Percentiles rank a stretch among this genome's conserved stretches.
phyloP scores from a whole-genome alignment of 129 eudicot species.

The Centrapalus pauciflorus region DNA sequence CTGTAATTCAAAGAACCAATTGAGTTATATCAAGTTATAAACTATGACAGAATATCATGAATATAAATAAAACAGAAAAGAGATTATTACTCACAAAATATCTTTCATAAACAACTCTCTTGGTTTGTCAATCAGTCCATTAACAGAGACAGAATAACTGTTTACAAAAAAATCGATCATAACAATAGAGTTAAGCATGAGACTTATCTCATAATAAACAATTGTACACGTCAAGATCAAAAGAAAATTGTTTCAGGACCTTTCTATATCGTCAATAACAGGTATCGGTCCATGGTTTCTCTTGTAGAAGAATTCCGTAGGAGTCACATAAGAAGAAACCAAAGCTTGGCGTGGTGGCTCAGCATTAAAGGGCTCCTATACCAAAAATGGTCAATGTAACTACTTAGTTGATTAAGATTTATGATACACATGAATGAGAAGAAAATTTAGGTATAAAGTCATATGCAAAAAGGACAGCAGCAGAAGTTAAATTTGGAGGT shows the following conservation, averaged over 20 bases:
- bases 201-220: conserved; percentile 9
- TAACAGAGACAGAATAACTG: conserved; percentile 65
- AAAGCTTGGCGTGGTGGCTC: conserved; percentile 84
- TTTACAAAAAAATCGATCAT: conserved; percentile 2
- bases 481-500: neutral
- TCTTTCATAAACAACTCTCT: conserved; percentile 75
- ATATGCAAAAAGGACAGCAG: neutral
- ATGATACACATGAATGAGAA: neutral
- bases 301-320: conserved; percentile 82
- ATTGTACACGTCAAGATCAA: neutral
- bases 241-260: conserved; percentile 32
- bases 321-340: conserved; percentile 83
- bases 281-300: conserved; percentile 94
- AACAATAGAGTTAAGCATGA: conserved; percentile 2
- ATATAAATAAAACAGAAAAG: neutral
- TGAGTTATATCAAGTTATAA: neutral
- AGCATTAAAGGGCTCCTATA: conserved; percentile 94
- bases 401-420: neutral
- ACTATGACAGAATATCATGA: neutral
- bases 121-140: conserved; percentile 51
- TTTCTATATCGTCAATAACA: conserved; percentile 71
- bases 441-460: neutral
- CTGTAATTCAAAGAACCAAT: conserved; percentile 39
- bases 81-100: conserved; percentile 48
- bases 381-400: conserved; percentile 11